Evolutionary conservation across 768 basidiomycete genomes (phyloP).

Genomic region (Cystofilobasidium bisporidii): DNA sequence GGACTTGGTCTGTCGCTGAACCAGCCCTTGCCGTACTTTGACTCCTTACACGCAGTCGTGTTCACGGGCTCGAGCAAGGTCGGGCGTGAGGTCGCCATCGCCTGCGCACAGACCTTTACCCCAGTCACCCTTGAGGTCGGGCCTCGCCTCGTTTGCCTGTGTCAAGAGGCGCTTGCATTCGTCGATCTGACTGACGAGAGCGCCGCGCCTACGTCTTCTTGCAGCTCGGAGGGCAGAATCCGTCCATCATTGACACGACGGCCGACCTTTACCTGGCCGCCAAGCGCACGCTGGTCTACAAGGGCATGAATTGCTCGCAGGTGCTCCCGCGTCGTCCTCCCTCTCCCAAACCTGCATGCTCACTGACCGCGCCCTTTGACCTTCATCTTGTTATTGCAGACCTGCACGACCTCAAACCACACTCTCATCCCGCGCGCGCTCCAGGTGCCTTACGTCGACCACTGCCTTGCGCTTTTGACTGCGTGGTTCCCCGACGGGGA

Average conservation of each 20-base stretch:
- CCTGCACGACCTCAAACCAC: conserved; percentile 18
- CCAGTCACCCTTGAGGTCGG: conserved; percentile 39
- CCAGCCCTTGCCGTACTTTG: too few relatives aligned
- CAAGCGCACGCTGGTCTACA: conserved; percentile 33
- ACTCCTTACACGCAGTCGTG: too few relatives aligned
- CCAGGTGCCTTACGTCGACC: conserved; percentile 8
- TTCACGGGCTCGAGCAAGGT: conserved; percentile 39
- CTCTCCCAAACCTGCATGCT: not conserved
- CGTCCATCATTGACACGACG: conserved; percentile 36
- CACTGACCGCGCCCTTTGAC: not conserved
- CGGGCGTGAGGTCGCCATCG: conserved; percentile 37
- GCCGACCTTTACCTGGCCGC: conserved; percentile 36
- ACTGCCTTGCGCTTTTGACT: not conserved
- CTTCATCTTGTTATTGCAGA: not conserved
- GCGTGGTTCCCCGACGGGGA: conserved; percentile 25
- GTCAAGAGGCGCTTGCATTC: not conserved
- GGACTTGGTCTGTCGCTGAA: too few relatives aligned
- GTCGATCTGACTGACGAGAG: not conserved
- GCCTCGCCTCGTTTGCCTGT: not conserved
- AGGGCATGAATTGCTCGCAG: conserved; percentile 10
- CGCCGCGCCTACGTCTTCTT: not conserved
- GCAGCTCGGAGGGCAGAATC: conserved; percentile 40
- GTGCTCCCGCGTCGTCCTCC: not conserved
- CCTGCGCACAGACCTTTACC: conserved; percentile 39
- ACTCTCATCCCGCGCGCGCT: conserved; percentile 1